Base-by-base conservation (phyloP, 2,329 filamentous ascomycete species). In the Dothistroma septosporum region DNA sequence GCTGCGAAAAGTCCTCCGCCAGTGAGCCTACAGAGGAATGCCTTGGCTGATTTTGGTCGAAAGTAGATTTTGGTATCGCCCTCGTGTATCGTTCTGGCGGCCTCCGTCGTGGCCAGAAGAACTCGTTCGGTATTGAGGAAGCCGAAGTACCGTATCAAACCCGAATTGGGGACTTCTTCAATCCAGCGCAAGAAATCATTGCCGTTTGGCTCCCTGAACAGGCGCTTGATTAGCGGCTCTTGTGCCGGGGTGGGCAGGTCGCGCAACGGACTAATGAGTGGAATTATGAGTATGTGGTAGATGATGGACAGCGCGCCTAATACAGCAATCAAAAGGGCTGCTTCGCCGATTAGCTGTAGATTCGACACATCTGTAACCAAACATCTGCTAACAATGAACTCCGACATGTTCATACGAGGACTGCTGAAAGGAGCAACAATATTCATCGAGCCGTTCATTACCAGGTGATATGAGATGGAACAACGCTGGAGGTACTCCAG, bases 1-100 rank as follows among this genome's bases (percentile, higher is more conserved):
- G 91, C 89, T 14, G 96, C 78, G 41, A 97, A 76, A 12, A 92
- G 77, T 11, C 89, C 89, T 14, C 87, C 76, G 11, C 90, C 88
- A 11, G 46, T 48, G 12, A 48, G 19, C 46, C 46, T 21, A n/a
- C 46, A 48, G 9, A 48, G 46, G 19, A 48, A 11, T 21, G 22
- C 22, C 46, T 48, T 48, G n/a, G 46, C 46, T 21, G 4, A 12
- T 16, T 12, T n/a, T 48, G 46, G 46, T n/a, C 46, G 46, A 48
- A 7, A 21, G 11, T 16, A 48, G 4, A 11, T n/a, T 24, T 21
- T 48, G 19, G 46, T 48, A 12, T 48, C 46, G 12, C 46, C 46
- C 3, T 48, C 22, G 19, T 48, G 46, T 21, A 48, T 24, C 4
- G 22, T 24, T 1, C 22, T 16, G 11, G 46, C 22, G 12, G 12